phyloP scores from a whole-genome alignment of 495 filamentous ascomycete genomes.

The Aspergillus nanangensis region DNA sequence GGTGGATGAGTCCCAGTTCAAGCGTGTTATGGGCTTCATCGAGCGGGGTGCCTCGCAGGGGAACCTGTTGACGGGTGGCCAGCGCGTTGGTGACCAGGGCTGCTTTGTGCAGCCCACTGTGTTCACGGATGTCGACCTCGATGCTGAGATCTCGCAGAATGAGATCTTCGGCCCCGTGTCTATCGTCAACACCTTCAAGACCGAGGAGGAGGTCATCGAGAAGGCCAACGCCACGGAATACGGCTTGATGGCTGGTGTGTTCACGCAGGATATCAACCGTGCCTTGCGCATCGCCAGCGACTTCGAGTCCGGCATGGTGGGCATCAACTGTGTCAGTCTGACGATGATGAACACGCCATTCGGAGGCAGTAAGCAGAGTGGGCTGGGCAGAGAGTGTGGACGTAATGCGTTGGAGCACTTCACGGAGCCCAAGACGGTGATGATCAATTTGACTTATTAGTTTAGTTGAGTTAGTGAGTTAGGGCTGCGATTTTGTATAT shows the following conservation, averaged over 20 bases:
- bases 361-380: conserved; percentile 49
- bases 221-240: conserved; percentile 32
- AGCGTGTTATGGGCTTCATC: conserved; percentile 88
- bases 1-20: conserved; percentile 18
- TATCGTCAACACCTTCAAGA: conserved; percentile 29
- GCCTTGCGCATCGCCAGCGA: conserved; percentile 29
- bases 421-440: conserved; percentile 23
- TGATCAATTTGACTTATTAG: conserved; percentile 32
- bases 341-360: conserved; percentile 32
- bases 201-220: conserved; percentile 29
- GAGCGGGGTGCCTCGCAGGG: conserved; percentile 70
- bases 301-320: conserved; percentile 26
- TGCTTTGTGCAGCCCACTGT: conserved; percentile 43
- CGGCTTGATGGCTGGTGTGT: conserved; percentile 35
- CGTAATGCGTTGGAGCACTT: conserved; percentile 69
- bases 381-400: conserved; percentile 64
- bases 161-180: conserved; percentile 43
- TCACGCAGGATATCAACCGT: conserved; percentile 41
- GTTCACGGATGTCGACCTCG: conserved; percentile 25
- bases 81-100: conserved; percentile 22
- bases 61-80: conserved; percentile 4
- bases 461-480: too few species aligned
- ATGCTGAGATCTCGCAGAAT: conserved; percentile 27
- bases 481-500: too few species aligned
- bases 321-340: conserved; percentile 39